Evolutionary conservation across 371 early-diverging fungal genomes (phyloP).

Genomic region (Mortierella sp.): DNA sequence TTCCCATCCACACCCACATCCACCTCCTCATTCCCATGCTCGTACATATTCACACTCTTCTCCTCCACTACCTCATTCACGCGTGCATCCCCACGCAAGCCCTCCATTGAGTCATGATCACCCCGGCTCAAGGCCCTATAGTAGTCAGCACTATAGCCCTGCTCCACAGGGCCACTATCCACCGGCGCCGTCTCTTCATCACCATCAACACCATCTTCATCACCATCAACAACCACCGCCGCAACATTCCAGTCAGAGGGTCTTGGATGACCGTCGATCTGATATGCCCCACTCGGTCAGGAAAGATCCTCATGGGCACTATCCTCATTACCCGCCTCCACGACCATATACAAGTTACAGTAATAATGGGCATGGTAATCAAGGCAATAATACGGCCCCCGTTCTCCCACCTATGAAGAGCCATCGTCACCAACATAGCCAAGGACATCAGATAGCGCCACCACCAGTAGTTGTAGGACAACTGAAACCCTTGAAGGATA

Average conservation of each 20-base stretch:
- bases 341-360: constrained; percentile 18
- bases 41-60: constrained; percentile 21
- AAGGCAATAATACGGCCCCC: background rate
- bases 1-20: constrained; percentile 6
- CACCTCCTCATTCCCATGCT: constrained; percentile 9
- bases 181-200: constrained; percentile 3
- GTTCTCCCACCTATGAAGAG: constrained; percentile 8
- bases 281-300: background rate
- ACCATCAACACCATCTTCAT: constrained; percentile 19
- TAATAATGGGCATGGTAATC: background rate
- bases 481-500: background rate
- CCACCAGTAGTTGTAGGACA: background rate
- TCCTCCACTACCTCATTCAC: background rate
- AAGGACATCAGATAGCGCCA: background rate
- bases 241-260: constrained; percentile 15
- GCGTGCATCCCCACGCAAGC: constrained; percentile 11
- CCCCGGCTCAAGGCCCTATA: constrained; percentile 10
- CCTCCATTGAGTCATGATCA: constrained; percentile 28
- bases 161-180: constrained; percentile 20
- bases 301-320: constrained; percentile 11
- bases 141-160: constrained; percentile 7
- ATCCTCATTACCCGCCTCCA: constrained; percentile 11
- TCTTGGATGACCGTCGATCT: background rate
- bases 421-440: constrained; percentile 1
- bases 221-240: constrained; percentile 16